These are phyloP conservation scores for Dioscorea cayenensis DNA, from an alignment of 116 monocot species.

Conservation along the genomic window DNA sequence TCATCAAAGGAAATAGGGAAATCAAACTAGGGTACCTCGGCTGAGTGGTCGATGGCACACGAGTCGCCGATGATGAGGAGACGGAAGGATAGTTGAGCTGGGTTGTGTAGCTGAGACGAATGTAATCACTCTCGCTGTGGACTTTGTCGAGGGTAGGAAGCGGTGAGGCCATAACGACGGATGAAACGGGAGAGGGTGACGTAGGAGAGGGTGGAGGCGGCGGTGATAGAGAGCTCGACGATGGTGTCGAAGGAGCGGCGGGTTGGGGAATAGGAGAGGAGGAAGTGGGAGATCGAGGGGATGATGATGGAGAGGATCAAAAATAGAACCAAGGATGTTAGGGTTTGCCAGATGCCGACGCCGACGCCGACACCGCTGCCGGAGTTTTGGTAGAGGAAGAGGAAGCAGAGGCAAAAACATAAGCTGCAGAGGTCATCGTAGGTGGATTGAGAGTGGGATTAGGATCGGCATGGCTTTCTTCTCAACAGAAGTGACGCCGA, in stretches of 20 bases:
- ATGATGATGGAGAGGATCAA: conserved; percentile 26
- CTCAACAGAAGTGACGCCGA: not conserved
- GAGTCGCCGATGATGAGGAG: conserved; percentile 39
- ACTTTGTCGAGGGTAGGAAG: conserved; percentile 60
- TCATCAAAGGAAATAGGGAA: no score
- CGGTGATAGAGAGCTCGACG: conserved; percentile 32
- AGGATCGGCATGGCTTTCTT: not conserved
- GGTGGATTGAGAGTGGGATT: not conserved
- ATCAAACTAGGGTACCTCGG: conserved; percentile 14
- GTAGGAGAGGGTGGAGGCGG: conserved; percentile 41
- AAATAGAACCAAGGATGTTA: conserved; percentile 51
- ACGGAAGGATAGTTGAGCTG: conserved; percentile 48
- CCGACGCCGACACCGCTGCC: no score
- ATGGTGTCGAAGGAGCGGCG: conserved; percentile 25
- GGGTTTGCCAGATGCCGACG: not conserved
- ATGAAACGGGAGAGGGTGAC: conserved; percentile 37
- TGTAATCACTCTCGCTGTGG: conserved; percentile 23
- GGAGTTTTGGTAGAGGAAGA: conserved; percentile 32
- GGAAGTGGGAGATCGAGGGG: conserved; percentile 39
- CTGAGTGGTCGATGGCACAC: conserved; percentile 35
- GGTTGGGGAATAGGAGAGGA: no score
- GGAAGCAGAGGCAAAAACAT: conserved; percentile 29
- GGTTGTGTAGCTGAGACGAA: conserved; percentile 33
- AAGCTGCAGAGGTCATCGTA: conserved; percentile 29
- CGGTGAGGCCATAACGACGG: conserved; percentile 47